Evolutionary conservation across 2,329 filamentous ascomycete genomes (phyloP).

Genomic region (Fusarium sp.): DNA sequence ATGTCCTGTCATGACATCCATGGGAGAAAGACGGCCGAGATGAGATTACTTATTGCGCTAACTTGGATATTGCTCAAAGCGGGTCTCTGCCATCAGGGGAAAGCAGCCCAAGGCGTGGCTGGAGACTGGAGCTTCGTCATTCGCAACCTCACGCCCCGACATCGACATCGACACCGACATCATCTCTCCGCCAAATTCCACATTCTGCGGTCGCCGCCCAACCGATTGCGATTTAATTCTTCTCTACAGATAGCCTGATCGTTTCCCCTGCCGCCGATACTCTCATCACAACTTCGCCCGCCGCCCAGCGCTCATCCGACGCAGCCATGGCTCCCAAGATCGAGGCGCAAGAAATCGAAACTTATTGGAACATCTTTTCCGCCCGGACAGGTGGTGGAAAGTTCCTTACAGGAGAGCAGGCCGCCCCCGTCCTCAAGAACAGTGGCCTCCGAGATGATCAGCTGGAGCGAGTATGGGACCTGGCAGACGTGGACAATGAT

Average conservation of each 20-base stretch:
- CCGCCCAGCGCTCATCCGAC: slow-evolving; percentile 19
- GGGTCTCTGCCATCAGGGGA: slow-evolving; percentile 41
- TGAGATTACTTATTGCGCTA: slow-evolving; percentile 38
- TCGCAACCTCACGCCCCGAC: slow-evolving; percentile 27
- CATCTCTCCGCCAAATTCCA: slow-evolving; percentile 19
- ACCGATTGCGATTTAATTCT: slow-evolving; percentile 17
- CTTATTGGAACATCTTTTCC: slow-evolving; percentile 74
- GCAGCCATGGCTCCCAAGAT: slow-evolving; percentile 68
- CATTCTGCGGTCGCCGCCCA: slow-evolving; percentile 25
- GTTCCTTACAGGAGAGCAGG: slow-evolving; percentile 70
- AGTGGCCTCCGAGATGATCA: slow-evolving; percentile 75
- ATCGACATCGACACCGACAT: slow-evolving; percentile 4
- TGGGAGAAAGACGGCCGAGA: not conserved
- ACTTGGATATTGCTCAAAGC: slow-evolving; percentile 42
- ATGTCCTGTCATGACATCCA: not conserved
- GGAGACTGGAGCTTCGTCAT: slow-evolving; percentile 44
- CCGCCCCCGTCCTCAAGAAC: slow-evolving; percentile 72
- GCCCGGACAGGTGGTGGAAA: slow-evolving; percentile 69
- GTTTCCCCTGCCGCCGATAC: not conserved
- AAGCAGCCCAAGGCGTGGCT: slow-evolving; percentile 41
- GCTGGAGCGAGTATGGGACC: slow-evolving; percentile 96
- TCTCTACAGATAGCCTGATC: not conserved
- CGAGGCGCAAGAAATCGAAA: slow-evolving; percentile 71
- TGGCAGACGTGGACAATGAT: slow-evolving; percentile 97
- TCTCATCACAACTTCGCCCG: not conserved